These are phyloP conservation scores for Camellia japonica DNA, from an alignment of 148 eudicot genomes.

Conservation along the genomic window DNA sequence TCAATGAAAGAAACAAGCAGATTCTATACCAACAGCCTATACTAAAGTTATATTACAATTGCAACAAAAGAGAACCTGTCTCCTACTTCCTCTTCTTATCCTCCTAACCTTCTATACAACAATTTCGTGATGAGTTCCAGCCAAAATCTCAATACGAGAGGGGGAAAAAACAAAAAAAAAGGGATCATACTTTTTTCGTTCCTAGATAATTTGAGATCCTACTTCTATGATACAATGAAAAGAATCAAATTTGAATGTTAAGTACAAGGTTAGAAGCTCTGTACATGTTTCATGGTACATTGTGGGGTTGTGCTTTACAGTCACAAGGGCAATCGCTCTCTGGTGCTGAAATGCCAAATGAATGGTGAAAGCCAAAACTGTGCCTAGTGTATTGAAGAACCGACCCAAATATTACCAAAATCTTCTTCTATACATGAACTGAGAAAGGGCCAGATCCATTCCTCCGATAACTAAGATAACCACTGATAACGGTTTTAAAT, in stretches of 20 bases:
- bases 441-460: constrained; percentile 12
- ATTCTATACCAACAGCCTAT: neutral
- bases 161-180: neutral
- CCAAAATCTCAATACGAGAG: constrained; percentile 13
- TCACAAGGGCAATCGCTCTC: neutral
- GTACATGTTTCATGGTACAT: constrained; percentile 22
- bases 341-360: neutral
- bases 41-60: neutral
- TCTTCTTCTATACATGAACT: neutral
- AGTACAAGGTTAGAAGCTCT: constrained; percentile 26
- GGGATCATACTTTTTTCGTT: neutral
- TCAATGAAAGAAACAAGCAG: neutral
- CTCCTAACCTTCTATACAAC: constrained; percentile 12
- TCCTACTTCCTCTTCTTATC: constrained; percentile 10
- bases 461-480: neutral
- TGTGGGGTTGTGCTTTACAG: constrained; percentile 17
- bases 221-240: constrained; percentile 28
- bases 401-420: neutral
- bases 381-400: neutral
- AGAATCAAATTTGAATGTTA: constrained; percentile 27
- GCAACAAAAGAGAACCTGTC: constrained; percentile 2
- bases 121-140: neutral
- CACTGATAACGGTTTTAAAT: neutral
- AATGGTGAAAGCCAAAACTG: constrained; percentile 10
- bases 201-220: neutral